phyloP scores from a whole-genome alignment of 169 alveolate genomes.

The Perkinsus olseni region DNA sequence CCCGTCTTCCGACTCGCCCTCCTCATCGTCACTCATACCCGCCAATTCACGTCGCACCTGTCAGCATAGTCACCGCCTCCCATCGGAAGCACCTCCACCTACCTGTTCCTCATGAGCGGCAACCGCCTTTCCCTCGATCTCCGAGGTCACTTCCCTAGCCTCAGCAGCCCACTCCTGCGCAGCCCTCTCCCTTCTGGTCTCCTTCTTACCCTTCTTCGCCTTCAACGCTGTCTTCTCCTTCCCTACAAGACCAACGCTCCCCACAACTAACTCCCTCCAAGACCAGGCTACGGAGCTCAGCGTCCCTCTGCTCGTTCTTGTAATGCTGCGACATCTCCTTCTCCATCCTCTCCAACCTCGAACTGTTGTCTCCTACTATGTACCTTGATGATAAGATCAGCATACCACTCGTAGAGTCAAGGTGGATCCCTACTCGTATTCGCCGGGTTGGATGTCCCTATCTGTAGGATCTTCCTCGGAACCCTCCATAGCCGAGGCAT shows the following conservation, averaged over 20 bases:
- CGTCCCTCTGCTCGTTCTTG: slow-evolving; percentile 2
- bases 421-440: background rate
- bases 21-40: background rate
- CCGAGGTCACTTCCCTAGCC: background rate
- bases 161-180: slow-evolving; percentile 1
- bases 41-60: background rate
- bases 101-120: slow-evolving; percentile 4
- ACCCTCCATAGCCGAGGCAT: background rate
- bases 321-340: slow-evolving; percentile 6
- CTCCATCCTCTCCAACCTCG: slow-evolving; percentile 14
- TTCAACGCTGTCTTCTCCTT: slow-evolving; percentile 7
- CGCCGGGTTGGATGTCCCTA: background rate
- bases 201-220: background rate
- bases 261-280: background rate
- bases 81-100: background rate
- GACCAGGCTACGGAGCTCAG: slow-evolving; percentile 2
- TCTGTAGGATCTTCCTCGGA: background rate
- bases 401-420: slow-evolving; percentile 1
- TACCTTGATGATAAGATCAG: slow-evolving; percentile 10
- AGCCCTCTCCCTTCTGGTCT: background rate
- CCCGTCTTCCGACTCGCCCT: background rate
- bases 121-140: background rate
- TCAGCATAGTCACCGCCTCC: background rate
- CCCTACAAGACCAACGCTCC: background rate
- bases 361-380: background rate